phyloP scores from a whole-genome alignment of 2,329 filamentous ascomycete genomes.

The Fusarium sp. region DNA sequence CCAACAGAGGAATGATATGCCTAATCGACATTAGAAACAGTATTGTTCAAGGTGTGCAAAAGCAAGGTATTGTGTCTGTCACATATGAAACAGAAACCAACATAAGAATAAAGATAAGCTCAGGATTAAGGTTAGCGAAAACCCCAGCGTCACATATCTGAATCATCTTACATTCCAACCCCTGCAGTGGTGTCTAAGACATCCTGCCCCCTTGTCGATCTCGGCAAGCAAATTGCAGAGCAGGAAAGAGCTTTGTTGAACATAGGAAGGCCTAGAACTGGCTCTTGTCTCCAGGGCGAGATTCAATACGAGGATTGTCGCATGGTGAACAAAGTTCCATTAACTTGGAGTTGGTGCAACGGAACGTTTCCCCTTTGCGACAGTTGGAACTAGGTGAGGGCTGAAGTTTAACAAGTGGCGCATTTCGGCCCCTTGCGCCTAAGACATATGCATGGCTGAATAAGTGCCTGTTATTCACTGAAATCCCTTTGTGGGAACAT shows the following conservation, averaged over 20 bases:
- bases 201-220: background rate
- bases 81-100: slow-evolving; percentile 13
- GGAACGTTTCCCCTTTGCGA: slow-evolving; percentile 2
- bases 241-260: background rate
- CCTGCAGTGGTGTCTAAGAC: background rate
- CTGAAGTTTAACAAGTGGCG: slow-evolving; percentile 10
- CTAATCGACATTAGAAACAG: background rate
- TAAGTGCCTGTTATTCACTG: slow-evolving; percentile 1
- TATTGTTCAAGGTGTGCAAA: background rate
- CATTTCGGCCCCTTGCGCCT: background rate
- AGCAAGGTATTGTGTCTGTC: background rate
- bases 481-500: background rate
- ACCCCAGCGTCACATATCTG: slow-evolving; percentile 25
- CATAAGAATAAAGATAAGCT: background rate
- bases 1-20: background rate
- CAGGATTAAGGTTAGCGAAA: background rate
- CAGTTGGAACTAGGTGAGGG: background rate
- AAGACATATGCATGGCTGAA: background rate
- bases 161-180: slow-evolving; percentile 17
- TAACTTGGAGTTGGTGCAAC: background rate
- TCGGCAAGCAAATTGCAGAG: slow-evolving; percentile 11
- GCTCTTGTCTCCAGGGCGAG: background rate
- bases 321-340: background rate
- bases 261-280: background rate
- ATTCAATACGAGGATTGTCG: no score